These are phyloP conservation scores for Herpetospermum pedunculosum DNA, from an alignment of 306 rosid genomes.

Conservation along the genomic window DNA sequence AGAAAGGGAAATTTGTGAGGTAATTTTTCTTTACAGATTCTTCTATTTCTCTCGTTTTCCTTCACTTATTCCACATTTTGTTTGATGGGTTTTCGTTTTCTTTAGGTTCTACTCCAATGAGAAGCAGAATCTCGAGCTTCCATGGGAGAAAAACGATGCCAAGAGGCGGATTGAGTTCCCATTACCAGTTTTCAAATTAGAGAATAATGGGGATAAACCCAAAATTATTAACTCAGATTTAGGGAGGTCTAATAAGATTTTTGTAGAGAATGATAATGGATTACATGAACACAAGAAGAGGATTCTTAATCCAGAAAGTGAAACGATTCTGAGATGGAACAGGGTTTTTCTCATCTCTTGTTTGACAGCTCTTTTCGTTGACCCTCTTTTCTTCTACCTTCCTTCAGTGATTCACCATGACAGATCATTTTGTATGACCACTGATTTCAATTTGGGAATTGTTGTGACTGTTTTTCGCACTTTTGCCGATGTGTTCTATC, in stretches of 20 bases:
- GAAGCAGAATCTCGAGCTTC: conserved; percentile 22
- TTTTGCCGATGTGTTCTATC: conserved; percentile 60
- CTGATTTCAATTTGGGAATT: conserved; percentile 65
- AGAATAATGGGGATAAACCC: conserved; percentile 22
- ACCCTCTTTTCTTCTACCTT: conserved; percentile 79
- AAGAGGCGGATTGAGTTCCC: conserved; percentile 29
- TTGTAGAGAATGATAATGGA: conserved; percentile 33
- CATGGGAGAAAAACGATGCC: conserved; percentile 30
- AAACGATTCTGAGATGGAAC: conserved; percentile 61
- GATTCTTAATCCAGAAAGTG: conserved; percentile 85
- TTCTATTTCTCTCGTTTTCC: neutral
- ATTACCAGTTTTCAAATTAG: conserved; percentile 31
- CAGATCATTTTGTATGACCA: conserved; percentile 47
- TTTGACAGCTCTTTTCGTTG: conserved; percentile 63
- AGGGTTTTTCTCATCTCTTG: conserved; percentile 53
- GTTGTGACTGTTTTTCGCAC: conserved; percentile 66
- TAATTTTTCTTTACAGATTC: neutral
- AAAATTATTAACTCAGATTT: conserved; percentile 17
- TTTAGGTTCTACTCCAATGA: conserved; percentile 44
- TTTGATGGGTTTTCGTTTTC: conserved; percentile 10
- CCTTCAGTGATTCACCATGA: conserved; percentile 36
- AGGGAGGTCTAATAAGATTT: conserved; percentile 36
- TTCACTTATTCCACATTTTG: conserved; percentile 5
- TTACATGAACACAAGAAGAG: conserved; percentile 21
- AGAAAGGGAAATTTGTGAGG: conserved; percentile 56